Conservation (phyloP, 108 stramenopile species). For the Discostella stelligeroides region DNA sequence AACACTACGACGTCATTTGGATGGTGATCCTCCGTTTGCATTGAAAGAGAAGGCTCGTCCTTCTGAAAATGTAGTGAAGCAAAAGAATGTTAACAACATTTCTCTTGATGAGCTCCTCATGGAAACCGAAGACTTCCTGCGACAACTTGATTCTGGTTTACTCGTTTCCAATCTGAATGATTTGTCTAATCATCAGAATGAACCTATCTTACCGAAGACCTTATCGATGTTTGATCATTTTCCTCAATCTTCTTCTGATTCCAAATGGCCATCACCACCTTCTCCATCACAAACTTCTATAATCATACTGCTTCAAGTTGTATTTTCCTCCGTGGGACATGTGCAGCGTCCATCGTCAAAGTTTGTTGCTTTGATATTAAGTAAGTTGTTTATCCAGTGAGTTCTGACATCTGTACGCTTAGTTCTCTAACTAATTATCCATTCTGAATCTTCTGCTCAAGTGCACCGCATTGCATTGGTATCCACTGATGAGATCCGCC, state of each 20-base stretch:
- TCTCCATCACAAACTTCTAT: conserved; percentile 61
- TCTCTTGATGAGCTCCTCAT: conserved; percentile 45
- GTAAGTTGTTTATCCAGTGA: too few species aligned
- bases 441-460: too few species aligned
- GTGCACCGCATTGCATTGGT: conserved; percentile 76
- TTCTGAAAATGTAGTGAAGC: background rate
- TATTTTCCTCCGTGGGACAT: conserved; percentile 87
- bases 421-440: too few species aligned
- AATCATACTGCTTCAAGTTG: conserved; percentile 84
- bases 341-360: conserved; percentile 88
- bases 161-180: conserved; percentile 42
- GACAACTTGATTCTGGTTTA: conserved; percentile 59
- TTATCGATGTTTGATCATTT: conserved; percentile 47
- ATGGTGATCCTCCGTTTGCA: conserved; percentile 10
- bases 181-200: conserved; percentile 21
- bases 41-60: conserved; percentile 9
- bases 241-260: conserved; percentile 21
- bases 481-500: conserved; percentile 84
- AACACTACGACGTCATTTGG: conserved; percentile 31
- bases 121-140: conserved; percentile 49
- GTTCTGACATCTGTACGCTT: too few species aligned
- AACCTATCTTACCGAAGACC: conserved; percentile 44
- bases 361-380: conserved; percentile 86
- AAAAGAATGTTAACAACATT: conserved; percentile 4
- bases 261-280: conserved; percentile 9